A percentile compares a stretch with the other conserved stretches of the same genome.
Evolutionary conservation across 768 basidiomycete genomes (phyloP).

Genomic region (Serendipita sp.): DNA sequence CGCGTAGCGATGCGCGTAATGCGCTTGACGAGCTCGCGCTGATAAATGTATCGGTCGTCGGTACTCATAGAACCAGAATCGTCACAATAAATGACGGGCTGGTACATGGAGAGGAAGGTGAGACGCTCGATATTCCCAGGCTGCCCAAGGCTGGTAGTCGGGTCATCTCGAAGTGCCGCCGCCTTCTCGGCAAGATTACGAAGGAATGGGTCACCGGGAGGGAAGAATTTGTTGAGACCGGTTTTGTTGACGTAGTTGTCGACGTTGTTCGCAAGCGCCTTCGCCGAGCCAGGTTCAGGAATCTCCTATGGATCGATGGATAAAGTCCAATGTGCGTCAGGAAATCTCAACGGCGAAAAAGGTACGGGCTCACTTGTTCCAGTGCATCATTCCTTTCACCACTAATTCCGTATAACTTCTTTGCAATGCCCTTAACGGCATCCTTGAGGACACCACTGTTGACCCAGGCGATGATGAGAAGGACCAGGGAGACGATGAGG

Average conservation of each 20-base stretch:
- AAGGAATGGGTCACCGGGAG: slow-evolving; percentile 3
- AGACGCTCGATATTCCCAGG: slow-evolving; percentile 15
- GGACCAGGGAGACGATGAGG: slow-evolving; percentile 12
- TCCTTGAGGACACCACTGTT: slow-evolving; percentile 13
- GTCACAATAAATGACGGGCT: slow-evolving; percentile 12
- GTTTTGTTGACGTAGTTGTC: slow-evolving; percentile 7
- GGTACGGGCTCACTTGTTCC: no score
- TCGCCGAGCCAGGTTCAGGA: no score
- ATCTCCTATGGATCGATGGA: no score
- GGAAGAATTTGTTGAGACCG: slow-evolving; percentile 13
- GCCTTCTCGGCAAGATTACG: slow-evolving; percentile 9
- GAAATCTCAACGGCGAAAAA: no score
- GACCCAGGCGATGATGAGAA: slow-evolving; percentile 12
- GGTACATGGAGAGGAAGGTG: slow-evolving; percentile 13
- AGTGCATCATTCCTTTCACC: no score
- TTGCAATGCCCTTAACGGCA: slow-evolving; percentile 7
- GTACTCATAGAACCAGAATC: slow-evolving; percentile 15
- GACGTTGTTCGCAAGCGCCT: background rate
- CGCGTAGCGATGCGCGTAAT: slow-evolving; percentile 14
- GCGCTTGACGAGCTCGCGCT: slow-evolving; percentile 10
- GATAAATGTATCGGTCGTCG: slow-evolving; percentile 14
- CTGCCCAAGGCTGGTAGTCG: slow-evolving; percentile 6
- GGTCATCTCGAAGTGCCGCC: slow-evolving; percentile 4
- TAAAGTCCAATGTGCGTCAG: no score
- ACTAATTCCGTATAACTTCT: background rate